Evolutionary conservation across 805 yeast genomes (phyloP), one percentile per base, ranked within the genome.

Genomic region (Teunomyces stri): DNA sequence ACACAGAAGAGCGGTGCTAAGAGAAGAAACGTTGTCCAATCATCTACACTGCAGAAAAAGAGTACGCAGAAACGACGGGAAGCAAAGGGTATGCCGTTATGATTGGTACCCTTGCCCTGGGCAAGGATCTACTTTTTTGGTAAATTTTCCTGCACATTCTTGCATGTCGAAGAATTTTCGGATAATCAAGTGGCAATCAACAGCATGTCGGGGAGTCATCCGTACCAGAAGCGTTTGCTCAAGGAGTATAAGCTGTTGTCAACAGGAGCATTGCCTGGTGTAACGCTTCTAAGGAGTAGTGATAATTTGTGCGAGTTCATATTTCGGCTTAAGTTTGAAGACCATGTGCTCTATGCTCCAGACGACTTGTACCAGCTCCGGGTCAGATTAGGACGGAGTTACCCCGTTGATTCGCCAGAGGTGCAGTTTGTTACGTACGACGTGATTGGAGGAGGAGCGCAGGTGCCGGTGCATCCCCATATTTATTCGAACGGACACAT

Each of bases 401-500:
- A 84, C 51, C 89, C 89, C 0, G 80, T 82, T 33, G 74, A 69
- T 20, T 72, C 82, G 2, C 89, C 89, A 0, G 75, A 73, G 46
- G 85, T 80, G 2, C 69, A 75, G 49, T 84, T 84, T 57, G 57
- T 79, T n/a, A 53, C 35, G 15, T 51, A 48, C 37, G 53, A 44
- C 16, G 48, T 33, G 42, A 25, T 25, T 25, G 27, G 27, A 11
- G 45, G 34, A 18, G 44, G n/a, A 9, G 41, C 30, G 29, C 35
- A 31, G 10, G 75, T 85, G 3, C 92, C 92, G 1, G 55, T 84
- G 2, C 90, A 85, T 57, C 92, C 92, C 0, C 92, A 85, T 57
- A 72, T 85, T 2, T 85, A 85, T 57, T 76, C 85, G 28, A 86
- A 86, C 56, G 92, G 91, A 1, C 91, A 86, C 56, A 85, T 85